Evolutionary conservation across 2,329 filamentous ascomycete species (phyloP).

Genomic region (Thelonectria blattea): DNA sequence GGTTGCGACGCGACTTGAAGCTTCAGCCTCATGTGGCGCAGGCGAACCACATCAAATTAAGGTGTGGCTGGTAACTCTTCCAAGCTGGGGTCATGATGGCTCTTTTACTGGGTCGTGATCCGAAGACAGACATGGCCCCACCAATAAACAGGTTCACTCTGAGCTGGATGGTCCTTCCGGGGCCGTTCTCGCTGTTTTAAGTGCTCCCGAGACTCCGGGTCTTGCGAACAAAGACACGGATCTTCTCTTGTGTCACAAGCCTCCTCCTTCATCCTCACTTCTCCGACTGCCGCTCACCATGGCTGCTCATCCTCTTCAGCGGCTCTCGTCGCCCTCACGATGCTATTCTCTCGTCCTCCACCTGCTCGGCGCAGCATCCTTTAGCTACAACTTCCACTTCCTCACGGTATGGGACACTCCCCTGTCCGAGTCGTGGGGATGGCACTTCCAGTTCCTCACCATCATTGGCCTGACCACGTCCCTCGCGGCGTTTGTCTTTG

Average conservation of each 20-base stretch:
- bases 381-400: constrained; percentile 60
- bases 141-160: constrained; percentile 6
- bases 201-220: not conserved
- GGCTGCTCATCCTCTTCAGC: constrained; percentile 67
- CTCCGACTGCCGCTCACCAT: constrained; percentile 37
- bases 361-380: constrained; percentile 57
- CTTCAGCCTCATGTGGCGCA: constrained; percentile 37
- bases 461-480: constrained; percentile 72
- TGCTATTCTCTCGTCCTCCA: constrained; percentile 69
- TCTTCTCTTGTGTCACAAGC: not conserved
- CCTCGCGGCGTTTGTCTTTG: constrained; percentile 65
- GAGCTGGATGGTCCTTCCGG: constrained; percentile 5
- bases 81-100: constrained; percentile 31
- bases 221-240: not conserved
- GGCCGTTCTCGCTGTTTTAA: constrained; percentile 4
- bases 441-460: constrained; percentile 75
- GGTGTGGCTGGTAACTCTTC: constrained; percentile 27
- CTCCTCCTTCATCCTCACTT: not conserved
- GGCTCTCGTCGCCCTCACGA: constrained; percentile 68
- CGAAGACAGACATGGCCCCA: not conserved
- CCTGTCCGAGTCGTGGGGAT: constrained; percentile 66
- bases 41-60: not conserved
- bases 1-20: constrained; percentile 8
- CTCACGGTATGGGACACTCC: constrained; percentile 56
- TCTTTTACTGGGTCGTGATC: not conserved